These are phyloP conservation scores for Didymellaceae sp. DNA, from an alignment of 2,329 filamentous ascomycete species.

Conservation along the genomic window DNA sequence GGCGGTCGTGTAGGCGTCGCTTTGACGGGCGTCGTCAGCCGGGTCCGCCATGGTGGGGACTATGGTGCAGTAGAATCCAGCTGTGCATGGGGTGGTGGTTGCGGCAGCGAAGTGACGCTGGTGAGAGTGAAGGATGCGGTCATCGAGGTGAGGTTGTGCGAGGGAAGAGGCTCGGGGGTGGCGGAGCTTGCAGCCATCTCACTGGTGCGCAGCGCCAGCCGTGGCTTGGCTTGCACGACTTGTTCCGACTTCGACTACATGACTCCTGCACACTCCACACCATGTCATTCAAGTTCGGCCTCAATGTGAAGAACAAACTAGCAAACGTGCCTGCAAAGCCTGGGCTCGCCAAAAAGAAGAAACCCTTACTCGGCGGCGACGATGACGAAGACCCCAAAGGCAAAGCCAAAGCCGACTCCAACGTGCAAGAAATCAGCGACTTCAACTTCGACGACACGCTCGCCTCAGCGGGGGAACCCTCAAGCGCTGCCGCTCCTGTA, in stretches of 20 bases:
- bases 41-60: constrained; percentile 38
- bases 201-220: constrained; percentile 30
- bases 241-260: neutral
- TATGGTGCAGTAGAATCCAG: constrained; percentile 15
- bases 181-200: constrained; percentile 34
- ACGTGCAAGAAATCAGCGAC: constrained; percentile 62
- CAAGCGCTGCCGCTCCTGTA: constrained; percentile 32
- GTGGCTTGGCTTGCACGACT: constrained; percentile 27
- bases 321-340: constrained; percentile 27
- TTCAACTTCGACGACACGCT: constrained; percentile 64
- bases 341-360: constrained; percentile 33
- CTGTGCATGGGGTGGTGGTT: constrained; percentile 24
- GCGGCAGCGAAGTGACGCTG: neutral
- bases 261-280: constrained; percentile 16
- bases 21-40: constrained; percentile 28
- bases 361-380: constrained; percentile 44
- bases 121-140: neutral
- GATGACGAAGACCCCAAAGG: constrained; percentile 60
- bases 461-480: constrained; percentile 29
- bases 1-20: constrained; percentile 32
- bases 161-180: constrained; percentile 24
- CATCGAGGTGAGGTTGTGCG: neutral
- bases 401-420: constrained; percentile 42
- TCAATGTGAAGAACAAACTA: constrained; percentile 66
- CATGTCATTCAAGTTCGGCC: constrained; percentile 60